Evolutionary conservation across 768 basidiomycete genomes (phyloP).

Genomic region (Leucocoprinus sp.): DNA sequence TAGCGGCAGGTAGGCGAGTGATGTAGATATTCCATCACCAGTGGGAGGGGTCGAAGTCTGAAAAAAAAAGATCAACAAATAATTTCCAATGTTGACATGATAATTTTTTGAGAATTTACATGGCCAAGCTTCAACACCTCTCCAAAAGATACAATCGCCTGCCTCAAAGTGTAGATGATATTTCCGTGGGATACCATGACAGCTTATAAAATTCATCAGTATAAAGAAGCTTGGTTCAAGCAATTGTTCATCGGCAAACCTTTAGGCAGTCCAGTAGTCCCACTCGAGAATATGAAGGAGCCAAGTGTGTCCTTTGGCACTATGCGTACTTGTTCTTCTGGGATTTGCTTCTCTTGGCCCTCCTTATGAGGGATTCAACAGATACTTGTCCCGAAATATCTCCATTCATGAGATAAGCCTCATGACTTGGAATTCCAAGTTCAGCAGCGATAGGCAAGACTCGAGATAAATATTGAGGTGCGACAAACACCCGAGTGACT

Average conservation of each 20-base stretch:
- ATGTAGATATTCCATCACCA: conserved; percentile 36
- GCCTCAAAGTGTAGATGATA: conserved; percentile 33
- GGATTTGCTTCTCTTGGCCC: conserved; percentile 28
- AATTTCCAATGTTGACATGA: not conserved
- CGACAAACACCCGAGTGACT: conserved; percentile 26
- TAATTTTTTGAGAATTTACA: conserved; percentile 22
- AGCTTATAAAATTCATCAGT: conserved; percentile 26
- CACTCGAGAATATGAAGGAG: conserved; percentile 69
- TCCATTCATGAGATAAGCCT: conserved; percentile 45
- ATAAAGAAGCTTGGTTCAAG: not conserved
- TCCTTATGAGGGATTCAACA: conserved; percentile 32
- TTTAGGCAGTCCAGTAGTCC: conserved; percentile 70
- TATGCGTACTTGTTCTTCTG: conserved; percentile 32
- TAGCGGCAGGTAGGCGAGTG: conserved; percentile 53
- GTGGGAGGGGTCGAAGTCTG: conserved; percentile 31
- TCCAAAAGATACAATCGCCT: conserved; percentile 23
- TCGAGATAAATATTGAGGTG: conserved; percentile 20
- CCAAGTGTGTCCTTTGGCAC: conserved; percentile 49
- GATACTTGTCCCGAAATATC: conserved; percentile 21
- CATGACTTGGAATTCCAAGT: conserved; percentile 28
- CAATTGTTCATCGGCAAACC: conserved; percentile 27
- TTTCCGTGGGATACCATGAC: conserved; percentile 72
- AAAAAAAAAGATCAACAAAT: not conserved
- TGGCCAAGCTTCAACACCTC: conserved; percentile 25
- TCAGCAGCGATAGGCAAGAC: conserved; percentile 23